A percentile compares a stretch with the other conserved stretches of the same genome.
These are phyloP conservation scores for Aspergillus quadricinctus DNA, from an alignment of 2,329 filamentous ascomycete genomes.

Conservation along the genomic window DNA sequence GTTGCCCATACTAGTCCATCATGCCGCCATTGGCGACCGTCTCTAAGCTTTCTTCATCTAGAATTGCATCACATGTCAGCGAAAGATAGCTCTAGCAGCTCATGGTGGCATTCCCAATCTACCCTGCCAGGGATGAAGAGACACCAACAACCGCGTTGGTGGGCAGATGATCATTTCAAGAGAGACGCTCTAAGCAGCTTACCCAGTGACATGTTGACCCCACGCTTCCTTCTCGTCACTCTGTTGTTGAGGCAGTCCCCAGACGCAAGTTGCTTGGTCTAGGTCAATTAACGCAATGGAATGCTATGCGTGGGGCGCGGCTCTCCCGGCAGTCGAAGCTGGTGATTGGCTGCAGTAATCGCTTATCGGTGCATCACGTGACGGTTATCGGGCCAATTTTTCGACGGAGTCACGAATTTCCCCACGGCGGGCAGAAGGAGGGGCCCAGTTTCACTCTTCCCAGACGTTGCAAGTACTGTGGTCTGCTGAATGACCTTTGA, in stretches of 20 bases:
- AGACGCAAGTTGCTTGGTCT: neutral
- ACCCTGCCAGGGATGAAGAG: neutral
- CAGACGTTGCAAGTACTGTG: neutral
- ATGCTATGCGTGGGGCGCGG: conserved; percentile 6
- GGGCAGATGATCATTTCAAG: neutral
- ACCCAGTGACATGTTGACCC: conserved; percentile 12
- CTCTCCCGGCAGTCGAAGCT: conserved; percentile 3
- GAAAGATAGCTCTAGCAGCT: neutral
- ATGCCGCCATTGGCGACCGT: conserved; percentile 55
- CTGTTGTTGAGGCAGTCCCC: neutral
- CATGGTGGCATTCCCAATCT: neutral
- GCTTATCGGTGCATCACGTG: conserved; percentile 22
- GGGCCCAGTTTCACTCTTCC: conserved; percentile 5
- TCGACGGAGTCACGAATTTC: conserved; percentile 5
- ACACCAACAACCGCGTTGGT: neutral
- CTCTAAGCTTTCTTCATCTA: conserved; percentile 52
- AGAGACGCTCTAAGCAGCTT: conserved; percentile 6
- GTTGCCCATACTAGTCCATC: conserved; percentile 51
- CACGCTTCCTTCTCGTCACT: neutral
- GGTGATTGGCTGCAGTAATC: conserved; percentile 12
- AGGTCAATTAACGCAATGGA: neutral
- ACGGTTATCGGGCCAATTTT: conserved; percentile 14
- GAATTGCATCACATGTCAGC: conserved; percentile 3
- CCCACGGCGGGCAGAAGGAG: conserved; percentile 13
- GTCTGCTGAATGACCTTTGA: neutral